Conservation (phyloP, 2,329 filamentous ascomycete species). For the Trichoderma lentiforme region DNA sequence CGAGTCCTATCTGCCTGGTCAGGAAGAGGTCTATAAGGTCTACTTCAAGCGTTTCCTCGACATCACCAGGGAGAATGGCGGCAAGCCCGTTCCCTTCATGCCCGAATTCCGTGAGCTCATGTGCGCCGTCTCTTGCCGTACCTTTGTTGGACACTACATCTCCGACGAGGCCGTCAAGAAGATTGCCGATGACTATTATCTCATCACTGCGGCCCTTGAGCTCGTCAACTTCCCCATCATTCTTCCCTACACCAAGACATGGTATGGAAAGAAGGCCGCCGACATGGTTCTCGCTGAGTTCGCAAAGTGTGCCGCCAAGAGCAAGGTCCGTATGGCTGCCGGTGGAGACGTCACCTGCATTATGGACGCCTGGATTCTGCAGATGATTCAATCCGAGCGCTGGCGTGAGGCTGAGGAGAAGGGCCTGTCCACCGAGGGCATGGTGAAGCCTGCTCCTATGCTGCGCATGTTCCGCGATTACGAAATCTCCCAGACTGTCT, state of each 20-base stretch:
- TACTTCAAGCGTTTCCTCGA: constrained; percentile 80
- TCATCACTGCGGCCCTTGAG: constrained; percentile 92
- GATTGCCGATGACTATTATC: constrained; percentile 94
- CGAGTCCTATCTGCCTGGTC: constrained; percentile 81
- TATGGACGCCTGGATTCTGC: constrained; percentile 90
- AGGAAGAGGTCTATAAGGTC: constrained; percentile 85
- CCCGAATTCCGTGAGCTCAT: constrained; percentile 88
- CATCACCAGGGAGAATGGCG: constrained; percentile 67
- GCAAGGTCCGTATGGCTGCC: constrained; percentile 85
- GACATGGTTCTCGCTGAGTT: constrained; percentile 91
- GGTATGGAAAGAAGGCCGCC: constrained; percentile 94
- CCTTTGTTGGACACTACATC: constrained; percentile 97
- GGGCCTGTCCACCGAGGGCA: constrained; percentile 62
- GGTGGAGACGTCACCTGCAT: constrained; percentile 87
- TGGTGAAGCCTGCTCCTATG: constrained; percentile 78
- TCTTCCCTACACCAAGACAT: constrained; percentile 89
- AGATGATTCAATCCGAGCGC: constrained; percentile 78
- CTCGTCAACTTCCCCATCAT: constrained; percentile 98
- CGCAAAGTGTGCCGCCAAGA: constrained; percentile 85
- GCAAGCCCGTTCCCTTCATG: constrained; percentile 85
- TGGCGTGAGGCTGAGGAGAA: constrained; percentile 77
- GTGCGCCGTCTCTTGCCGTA: constrained; percentile 90
- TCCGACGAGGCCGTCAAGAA: constrained; percentile 85
- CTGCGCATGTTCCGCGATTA: constrained; percentile 85
- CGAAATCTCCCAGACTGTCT: constrained; percentile 89